Conservation (phyloP, 116 monocot species). For the Dioscorea cayenensis region DNA sequence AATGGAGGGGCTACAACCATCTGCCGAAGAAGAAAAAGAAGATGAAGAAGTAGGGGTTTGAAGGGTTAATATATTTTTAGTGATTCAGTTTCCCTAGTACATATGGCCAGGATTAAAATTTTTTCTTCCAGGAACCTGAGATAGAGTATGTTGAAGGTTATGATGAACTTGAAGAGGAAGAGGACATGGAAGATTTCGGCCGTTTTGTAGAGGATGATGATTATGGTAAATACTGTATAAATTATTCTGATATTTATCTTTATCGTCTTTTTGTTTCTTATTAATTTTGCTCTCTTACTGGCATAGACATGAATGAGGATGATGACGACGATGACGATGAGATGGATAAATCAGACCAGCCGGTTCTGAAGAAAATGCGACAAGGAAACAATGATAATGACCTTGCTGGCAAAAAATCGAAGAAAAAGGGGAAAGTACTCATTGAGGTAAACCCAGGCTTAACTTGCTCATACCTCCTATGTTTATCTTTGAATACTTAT, state of each 20-base stretch:
- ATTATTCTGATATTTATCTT: neutral
- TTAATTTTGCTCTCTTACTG: neutral
- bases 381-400: constrained; percentile 19
- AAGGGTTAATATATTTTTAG: neutral
- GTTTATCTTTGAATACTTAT: neutral
- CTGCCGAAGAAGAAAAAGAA: constrained; percentile 52
- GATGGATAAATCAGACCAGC: constrained; percentile 19
- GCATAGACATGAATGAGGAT: too few species aligned
- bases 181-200: constrained; percentile 88
- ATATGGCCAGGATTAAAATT: neutral
- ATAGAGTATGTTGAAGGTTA: constrained; percentile 93
- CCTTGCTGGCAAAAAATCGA: constrained; percentile 18
- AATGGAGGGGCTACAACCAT: constrained; percentile 48
- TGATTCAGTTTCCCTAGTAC: neutral
- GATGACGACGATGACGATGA: constrained; percentile 17
- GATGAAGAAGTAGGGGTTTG: constrained; percentile 43
- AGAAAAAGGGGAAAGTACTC: constrained; percentile 55
- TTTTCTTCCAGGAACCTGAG: constrained; percentile 51
- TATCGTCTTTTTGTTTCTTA: neutral
- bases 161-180: constrained; percentile 74
- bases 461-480: neutral
- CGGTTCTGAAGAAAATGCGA: constrained; percentile 18
- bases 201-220: constrained; percentile 31
- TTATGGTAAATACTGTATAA: constrained; percentile 20
- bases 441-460: constrained; percentile 48